Conservation (phyloP, 345 rosid species). For the Carallia brachiata region DNA sequence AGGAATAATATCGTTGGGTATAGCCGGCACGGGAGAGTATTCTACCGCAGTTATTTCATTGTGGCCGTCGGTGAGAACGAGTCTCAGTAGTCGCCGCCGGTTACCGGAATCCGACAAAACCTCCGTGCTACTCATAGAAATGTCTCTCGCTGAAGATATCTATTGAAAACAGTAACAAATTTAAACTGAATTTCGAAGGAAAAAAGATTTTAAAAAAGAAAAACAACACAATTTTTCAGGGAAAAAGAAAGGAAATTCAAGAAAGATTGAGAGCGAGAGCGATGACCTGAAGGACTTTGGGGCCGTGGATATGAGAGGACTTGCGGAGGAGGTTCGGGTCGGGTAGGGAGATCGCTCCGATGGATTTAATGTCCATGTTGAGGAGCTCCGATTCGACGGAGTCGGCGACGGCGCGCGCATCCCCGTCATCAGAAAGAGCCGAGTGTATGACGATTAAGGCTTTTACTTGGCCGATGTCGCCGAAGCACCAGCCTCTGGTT, state of each 20-base stretch:
- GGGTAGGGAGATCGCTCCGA: conserved; percentile 70
- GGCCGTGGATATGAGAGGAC: conserved; percentile 60
- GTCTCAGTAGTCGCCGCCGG: conserved; percentile 54
- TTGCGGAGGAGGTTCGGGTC: conserved; percentile 43
- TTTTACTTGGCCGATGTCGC: conserved; percentile 41
- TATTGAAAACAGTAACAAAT: conserved; percentile 12
- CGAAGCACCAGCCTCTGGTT: conserved; percentile 71
- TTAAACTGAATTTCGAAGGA: not conserved
- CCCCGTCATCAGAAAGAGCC: conserved; percentile 45
- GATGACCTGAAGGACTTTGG: conserved; percentile 72
- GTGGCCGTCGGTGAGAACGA: conserved; percentile 70
- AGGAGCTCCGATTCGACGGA: conserved; percentile 71
- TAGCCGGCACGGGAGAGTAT: conserved; percentile 52
- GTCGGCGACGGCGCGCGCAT: conserved; percentile 41
- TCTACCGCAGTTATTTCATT: conserved; percentile 69
- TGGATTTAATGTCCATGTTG: conserved; percentile 60
- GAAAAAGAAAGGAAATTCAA: not conserved
- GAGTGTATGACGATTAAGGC: conserved; percentile 38
- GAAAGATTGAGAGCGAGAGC: not conserved
- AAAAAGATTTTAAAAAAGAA: not conserved
- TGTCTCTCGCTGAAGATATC: conserved; percentile 71
- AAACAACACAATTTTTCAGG: not conserved
- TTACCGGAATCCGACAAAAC: conserved; percentile 45
- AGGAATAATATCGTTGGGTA: conserved; percentile 62
- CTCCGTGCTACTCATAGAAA: conserved; percentile 62